Evolutionary conservation across 176 grass and related monocot genomes (phyloP).

Genomic region (Eleusine coracana): DNA sequence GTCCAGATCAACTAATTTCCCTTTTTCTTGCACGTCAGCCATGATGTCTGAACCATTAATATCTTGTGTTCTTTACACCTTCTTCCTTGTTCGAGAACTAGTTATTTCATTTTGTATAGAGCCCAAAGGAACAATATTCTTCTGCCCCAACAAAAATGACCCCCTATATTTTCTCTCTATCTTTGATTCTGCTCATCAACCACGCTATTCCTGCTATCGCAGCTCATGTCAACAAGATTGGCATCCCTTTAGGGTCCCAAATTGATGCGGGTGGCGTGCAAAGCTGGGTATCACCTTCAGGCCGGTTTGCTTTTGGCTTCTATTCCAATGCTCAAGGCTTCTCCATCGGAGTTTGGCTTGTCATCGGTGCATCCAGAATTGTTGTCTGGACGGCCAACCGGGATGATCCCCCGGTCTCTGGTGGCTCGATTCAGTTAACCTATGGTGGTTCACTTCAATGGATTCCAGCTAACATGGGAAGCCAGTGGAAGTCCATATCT

Average conservation of each 20-base stretch:
- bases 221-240: neutral
- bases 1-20: neutral
- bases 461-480: slow-evolving; percentile 31
- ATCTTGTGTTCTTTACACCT: neutral
- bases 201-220: slow-evolving; percentile 9
- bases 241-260: neutral
- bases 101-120: slow-evolving; percentile 5
- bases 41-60: neutral
- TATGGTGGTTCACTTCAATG: slow-evolving; percentile 48
- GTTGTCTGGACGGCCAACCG: slow-evolving; percentile 48
- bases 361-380: neutral
- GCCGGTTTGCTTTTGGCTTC: slow-evolving; percentile 54
- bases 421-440: slow-evolving; percentile 33
- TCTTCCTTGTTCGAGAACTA: neutral
- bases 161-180: slow-evolving; percentile 1
- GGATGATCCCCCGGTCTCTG: slow-evolving; percentile 40
- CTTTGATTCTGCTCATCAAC: slow-evolving; percentile 15
- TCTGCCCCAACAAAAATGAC: slow-evolving; percentile 9
- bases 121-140: neutral
- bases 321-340: slow-evolving; percentile 44
- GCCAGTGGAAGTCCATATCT: slow-evolving; percentile 34
- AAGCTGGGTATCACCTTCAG: slow-evolving; percentile 47
- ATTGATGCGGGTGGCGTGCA: neutral
- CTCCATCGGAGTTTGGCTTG: slow-evolving; percentile 51
- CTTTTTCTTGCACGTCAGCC: neutral